Evolutionary conservation across 2,329 filamentous ascomycete species (phyloP).

Genomic region (Clonostachys byssicola): DNA sequence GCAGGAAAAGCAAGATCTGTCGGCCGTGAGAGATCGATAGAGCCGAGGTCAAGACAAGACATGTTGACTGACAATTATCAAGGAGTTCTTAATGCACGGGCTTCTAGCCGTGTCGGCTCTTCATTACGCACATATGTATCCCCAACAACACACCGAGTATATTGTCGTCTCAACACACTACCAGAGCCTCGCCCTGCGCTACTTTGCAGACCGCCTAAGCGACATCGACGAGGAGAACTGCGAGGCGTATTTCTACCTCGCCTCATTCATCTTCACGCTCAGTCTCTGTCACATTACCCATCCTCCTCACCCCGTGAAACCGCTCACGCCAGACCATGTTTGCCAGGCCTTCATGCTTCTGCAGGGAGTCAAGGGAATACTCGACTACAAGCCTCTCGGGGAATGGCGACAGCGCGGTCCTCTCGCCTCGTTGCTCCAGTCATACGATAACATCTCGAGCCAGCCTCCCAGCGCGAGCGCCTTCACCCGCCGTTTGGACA

Average conservation of each 20-base stretch:
- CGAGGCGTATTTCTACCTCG: slow-evolving; percentile 11
- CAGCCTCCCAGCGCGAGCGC: neutral
- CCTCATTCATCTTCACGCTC: slow-evolving; percentile 10
- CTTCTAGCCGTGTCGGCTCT: slow-evolving; percentile 10
- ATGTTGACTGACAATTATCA: neutral
- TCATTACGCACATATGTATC: slow-evolving; percentile 7
- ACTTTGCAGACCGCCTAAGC: slow-evolving; percentile 7
- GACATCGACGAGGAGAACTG: slow-evolving; percentile 9
- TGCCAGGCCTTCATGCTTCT: slow-evolving; percentile 10
- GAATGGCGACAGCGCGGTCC: neutral
- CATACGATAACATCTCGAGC: neutral
- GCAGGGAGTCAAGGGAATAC: slow-evolving; percentile 10
- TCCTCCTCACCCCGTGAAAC: neutral
- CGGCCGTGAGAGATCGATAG: neutral
- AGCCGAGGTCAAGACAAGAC: neutral
- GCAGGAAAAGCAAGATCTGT: neutral
- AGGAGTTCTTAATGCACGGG: slow-evolving; percentile 12
- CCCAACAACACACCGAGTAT: slow-evolving; percentile 6
- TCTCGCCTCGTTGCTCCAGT: slow-evolving; percentile 1
- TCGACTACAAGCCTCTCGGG: slow-evolving; percentile 5
- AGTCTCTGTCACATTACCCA: slow-evolving; percentile 9
- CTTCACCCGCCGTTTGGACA: slow-evolving; percentile 2
- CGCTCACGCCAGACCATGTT: slow-evolving; percentile 6
- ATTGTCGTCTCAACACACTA: slow-evolving; percentile 7
- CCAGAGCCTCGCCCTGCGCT: slow-evolving; percentile 7